Evolutionary conservation across 208 protist species (phyloP).

Genomic region (Blechomonas ayalai): DNA sequence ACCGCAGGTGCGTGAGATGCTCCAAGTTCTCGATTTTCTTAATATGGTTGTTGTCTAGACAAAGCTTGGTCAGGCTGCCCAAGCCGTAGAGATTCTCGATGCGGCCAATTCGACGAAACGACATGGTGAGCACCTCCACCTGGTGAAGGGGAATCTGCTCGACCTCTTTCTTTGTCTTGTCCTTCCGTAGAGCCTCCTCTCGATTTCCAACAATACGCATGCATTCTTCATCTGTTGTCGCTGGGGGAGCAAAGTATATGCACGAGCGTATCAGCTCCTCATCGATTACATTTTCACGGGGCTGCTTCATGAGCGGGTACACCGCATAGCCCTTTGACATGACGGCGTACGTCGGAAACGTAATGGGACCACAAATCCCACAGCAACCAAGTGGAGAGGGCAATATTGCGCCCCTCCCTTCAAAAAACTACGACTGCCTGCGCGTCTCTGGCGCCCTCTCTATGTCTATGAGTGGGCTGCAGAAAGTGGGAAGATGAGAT

Average conservation of each 20-base stretch:
- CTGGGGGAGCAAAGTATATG: conserved; percentile 50
- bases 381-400: too few species aligned
- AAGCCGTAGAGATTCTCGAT: conserved; percentile 91
- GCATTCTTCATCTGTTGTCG: conserved; percentile 68
- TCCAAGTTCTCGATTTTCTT: conserved; percentile 86
- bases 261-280: conserved; percentile 72
- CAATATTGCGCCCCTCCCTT: too few species aligned
- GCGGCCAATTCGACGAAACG: conserved; percentile 53
- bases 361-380: too few species aligned
- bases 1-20: conserved; percentile 71
- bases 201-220: conserved; percentile 62
- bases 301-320: conserved; percentile 53
- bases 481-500: too few species aligned
- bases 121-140: conserved; percentile 63
- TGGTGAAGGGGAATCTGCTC: conserved; percentile 41
- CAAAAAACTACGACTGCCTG: neutral
- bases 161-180: conserved; percentile 44
- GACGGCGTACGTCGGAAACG: neutral
- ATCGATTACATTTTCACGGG: conserved; percentile 67
- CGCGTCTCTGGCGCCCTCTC: too few species aligned
- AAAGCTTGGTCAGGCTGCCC: conserved; percentile 82
- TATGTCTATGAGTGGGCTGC: too few species aligned
- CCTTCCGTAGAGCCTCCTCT: conserved; percentile 43
- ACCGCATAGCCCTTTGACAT: conserved; percentile 78
- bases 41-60: conserved; percentile 95